A percentile compares a stretch with the other conserved stretches of the same genome.
phyloP scores from a whole-genome alignment of 2,329 filamentous ascomycete species.

The Talaromyces sp. region DNA sequence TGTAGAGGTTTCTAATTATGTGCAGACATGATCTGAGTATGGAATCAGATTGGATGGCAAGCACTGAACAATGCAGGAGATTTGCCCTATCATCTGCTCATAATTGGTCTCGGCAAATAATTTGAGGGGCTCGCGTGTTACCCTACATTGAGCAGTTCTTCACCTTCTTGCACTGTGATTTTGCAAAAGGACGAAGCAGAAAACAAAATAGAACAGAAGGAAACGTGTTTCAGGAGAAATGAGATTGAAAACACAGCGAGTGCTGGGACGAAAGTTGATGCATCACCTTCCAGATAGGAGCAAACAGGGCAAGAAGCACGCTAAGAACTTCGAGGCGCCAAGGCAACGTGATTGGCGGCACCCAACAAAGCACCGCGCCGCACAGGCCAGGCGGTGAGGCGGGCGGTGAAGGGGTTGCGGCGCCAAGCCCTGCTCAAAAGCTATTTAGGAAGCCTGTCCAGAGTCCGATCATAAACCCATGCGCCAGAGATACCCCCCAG shows the following conservation, averaged over 20 bases:
- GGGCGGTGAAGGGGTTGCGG: slow-evolving; percentile 6
- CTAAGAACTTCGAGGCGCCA: background rate
- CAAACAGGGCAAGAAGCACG: background rate
- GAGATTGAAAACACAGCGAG: background rate
- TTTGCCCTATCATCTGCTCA: background rate
- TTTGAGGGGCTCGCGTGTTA: background rate
- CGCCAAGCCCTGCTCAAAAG: background rate
- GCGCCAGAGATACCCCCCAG: background rate
- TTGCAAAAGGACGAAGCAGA: background rate
- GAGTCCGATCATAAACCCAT: background rate
- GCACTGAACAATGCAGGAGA: background rate
- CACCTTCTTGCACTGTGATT: background rate
- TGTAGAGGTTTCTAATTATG: background rate
- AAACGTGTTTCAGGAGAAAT: background rate
- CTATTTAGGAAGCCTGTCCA: background rate
- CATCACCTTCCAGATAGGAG: background rate
- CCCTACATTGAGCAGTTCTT: background rate
- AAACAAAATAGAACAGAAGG: too few relatives aligned
- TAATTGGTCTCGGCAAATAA: background rate
- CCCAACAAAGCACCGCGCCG: background rate
- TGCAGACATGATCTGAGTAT: background rate
- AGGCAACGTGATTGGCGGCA: background rate
- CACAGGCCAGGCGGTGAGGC: slow-evolving; percentile 1
- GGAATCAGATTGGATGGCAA: background rate
- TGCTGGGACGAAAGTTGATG: background rate